Evolutionary conservation across 1,284 basidiomycete species (phyloP).

Genomic region (Irpex sp.): DNA sequence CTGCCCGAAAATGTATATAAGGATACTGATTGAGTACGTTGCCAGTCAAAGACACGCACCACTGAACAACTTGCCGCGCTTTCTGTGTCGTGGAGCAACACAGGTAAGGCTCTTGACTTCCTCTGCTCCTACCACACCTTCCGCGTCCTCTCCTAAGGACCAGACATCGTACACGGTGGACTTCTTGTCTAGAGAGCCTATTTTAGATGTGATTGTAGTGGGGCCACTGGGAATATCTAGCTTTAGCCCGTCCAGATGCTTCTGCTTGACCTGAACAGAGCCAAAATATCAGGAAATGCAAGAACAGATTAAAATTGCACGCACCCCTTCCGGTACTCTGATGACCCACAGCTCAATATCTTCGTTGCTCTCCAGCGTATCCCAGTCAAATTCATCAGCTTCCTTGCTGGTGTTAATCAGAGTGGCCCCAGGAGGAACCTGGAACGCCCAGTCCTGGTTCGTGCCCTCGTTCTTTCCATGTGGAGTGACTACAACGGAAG

Average conservation of each 20-base stretch:
- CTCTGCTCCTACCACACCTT: conserved; percentile 47
- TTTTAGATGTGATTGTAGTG: conserved; percentile 28
- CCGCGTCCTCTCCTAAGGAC: conserved; percentile 35
- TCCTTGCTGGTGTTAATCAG: conserved; percentile 42
- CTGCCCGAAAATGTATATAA: conserved; percentile 28
- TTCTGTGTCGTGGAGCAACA: conserved; percentile 58
- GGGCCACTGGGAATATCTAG: conserved; percentile 38
- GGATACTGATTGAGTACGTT: neutral
- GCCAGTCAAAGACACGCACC: conserved; percentile 36
- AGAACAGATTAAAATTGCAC: conserved; percentile 23
- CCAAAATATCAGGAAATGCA: conserved; percentile 3
- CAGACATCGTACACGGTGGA: conserved; percentile 51
- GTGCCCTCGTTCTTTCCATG: conserved; percentile 45
- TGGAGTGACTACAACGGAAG: conserved; percentile 13
- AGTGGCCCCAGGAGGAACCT: conserved; percentile 47
- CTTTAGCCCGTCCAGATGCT: conserved; percentile 49
- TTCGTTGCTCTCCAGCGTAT: conserved; percentile 49
- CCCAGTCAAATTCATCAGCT: conserved; percentile 63
- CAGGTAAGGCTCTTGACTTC: conserved; percentile 59
- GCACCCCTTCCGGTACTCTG: conserved; percentile 60
- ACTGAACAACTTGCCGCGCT: conserved; percentile 54
- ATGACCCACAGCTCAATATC: conserved; percentile 67
- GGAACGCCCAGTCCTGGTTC: conserved; percentile 49
- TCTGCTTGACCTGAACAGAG: conserved; percentile 54
- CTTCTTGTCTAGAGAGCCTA: conserved; percentile 53